Conservation (phyloP, 1,139 yeast species). For the Saccharomyces hybrid region DNA sequence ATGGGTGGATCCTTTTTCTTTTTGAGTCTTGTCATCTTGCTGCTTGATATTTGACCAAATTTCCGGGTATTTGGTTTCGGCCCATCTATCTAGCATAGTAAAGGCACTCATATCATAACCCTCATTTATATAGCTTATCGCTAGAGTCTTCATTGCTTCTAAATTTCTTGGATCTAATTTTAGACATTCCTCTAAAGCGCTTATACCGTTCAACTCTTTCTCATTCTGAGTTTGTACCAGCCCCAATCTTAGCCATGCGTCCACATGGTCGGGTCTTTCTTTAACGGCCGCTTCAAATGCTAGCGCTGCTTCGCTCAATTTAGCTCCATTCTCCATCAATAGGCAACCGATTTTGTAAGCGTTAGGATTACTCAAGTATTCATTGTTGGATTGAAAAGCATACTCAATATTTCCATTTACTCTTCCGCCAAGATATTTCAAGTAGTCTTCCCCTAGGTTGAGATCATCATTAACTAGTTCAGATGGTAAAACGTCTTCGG, state of each 20-base stretch:
- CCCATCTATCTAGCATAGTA: slow-evolving; percentile 90
- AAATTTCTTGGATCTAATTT: slow-evolving; percentile 73
- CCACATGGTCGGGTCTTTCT: slow-evolving; percentile 65
- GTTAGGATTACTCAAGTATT: slow-evolving; percentile 63
- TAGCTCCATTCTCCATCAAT: slow-evolving; percentile 95
- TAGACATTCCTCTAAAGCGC: slow-evolving; percentile 84
- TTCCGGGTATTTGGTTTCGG: slow-evolving; percentile 77
- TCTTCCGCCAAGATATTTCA: slow-evolving; percentile 47
- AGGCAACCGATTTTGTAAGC: slow-evolving; percentile 88
- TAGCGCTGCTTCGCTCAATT: slow-evolving; percentile 85
- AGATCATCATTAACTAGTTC: slow-evolving; percentile 42
- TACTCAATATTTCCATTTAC: slow-evolving; percentile 72
- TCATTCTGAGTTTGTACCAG: slow-evolving; percentile 96
- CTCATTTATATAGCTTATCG: slow-evolving; percentile 91
- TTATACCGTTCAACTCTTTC: slow-evolving; percentile 87
- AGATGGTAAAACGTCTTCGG: slow-evolving; percentile 45
- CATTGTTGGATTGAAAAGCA: slow-evolving; percentile 75
- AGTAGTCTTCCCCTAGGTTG: background rate
- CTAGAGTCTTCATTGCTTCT: slow-evolving; percentile 77
- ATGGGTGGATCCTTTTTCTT: slow-evolving; percentile 49
- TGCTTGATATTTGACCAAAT: slow-evolving; percentile 38
- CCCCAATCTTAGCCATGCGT: slow-evolving; percentile 91
- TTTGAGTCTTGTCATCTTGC: slow-evolving; percentile 20
- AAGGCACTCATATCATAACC: slow-evolving; percentile 96
- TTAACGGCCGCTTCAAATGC: slow-evolving; percentile 97